phyloP scores from a whole-genome alignment of 805 yeast genomes.

The Yarrowia hollandica region DNA sequence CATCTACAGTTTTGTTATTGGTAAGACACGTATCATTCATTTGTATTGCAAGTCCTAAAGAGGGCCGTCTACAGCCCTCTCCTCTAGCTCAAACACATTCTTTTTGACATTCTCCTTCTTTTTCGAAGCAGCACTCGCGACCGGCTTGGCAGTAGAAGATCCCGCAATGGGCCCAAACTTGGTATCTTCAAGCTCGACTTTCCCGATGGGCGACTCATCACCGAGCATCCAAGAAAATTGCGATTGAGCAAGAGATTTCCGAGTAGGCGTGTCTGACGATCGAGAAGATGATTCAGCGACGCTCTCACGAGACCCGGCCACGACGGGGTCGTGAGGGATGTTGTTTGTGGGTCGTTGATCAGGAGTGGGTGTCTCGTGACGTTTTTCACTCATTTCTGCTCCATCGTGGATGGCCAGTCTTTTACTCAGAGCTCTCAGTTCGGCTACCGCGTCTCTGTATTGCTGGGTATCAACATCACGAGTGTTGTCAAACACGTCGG shows the following conservation, averaged over 20 bases:
- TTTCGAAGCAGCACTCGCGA: background rate
- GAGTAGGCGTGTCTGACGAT: conserved; percentile 30
- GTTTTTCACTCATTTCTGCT: background rate
- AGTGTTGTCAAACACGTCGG: conserved; percentile 9
- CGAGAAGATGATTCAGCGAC: background rate
- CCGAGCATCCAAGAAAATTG: conserved; percentile 39
- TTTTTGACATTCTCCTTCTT: conserved; percentile 6
- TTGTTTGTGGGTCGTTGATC: background rate
- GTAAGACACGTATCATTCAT: too few species aligned
- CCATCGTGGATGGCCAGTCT: conserved; percentile 14
- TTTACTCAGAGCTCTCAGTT: conserved; percentile 8
- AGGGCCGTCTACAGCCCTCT: conserved; percentile 5
- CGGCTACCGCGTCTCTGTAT: conserved; percentile 7
- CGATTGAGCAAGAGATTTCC: conserved; percentile 36
- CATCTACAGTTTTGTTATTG: too few species aligned
- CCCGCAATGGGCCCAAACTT: conserved; percentile 14
- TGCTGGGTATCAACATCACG: background rate
- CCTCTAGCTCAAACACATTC: conserved; percentile 13
- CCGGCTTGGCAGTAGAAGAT: background rate
- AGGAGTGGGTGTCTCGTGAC: background rate
- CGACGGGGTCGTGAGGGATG: conserved; percentile 1
- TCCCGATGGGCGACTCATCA: conserved; percentile 11
- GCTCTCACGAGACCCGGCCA: background rate
- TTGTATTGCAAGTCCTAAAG: too few species aligned
- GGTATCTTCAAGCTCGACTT: conserved; percentile 9